Evolutionary conservation across 176 grass and related monocot genomes (phyloP).

Genomic region (Dendrocalamus sinicus): DNA sequence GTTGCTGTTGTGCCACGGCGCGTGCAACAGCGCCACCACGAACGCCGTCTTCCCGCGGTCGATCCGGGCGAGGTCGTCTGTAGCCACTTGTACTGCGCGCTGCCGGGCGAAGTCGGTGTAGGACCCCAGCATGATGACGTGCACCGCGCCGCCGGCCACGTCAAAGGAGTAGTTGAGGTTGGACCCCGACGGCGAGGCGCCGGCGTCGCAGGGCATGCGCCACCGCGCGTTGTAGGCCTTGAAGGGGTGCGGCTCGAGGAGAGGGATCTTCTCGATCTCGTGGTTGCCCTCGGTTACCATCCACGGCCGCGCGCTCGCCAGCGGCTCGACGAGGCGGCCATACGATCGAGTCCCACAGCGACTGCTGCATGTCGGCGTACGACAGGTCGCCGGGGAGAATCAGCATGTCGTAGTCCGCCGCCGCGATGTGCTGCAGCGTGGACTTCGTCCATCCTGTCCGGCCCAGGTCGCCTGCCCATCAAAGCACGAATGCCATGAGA

Average conservation of each 20-base stretch:
- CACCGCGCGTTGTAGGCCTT: conserved; percentile 77
- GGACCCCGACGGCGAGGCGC: conserved; percentile 19
- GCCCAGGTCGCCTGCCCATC: conserved; percentile 61
- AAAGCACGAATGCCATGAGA: neutral
- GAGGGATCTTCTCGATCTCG: conserved; percentile 57
- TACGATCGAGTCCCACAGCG: conserved; percentile 60
- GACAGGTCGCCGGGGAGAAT: conserved; percentile 81
- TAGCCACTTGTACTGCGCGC: conserved; percentile 51
- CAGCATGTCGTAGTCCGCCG: conserved; percentile 54
- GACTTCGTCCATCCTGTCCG: conserved; percentile 67
- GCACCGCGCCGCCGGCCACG: conserved; percentile 53
- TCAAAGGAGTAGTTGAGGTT: conserved; percentile 92
- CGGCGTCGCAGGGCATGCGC: conserved; percentile 61
- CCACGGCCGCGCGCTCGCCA: conserved; percentile 76
- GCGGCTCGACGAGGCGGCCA: conserved; percentile 66
- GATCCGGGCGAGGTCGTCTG: conserved; percentile 51
- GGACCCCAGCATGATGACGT: conserved; percentile 78
- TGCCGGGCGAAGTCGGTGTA: conserved; percentile 55
- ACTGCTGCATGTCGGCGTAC: conserved; percentile 58
- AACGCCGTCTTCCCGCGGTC: conserved; percentile 41
- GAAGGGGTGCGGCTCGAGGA: conserved; percentile 41
- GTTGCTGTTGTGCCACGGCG: conserved; percentile 88
- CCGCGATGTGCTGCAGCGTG: conserved; percentile 69
- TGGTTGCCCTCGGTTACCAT: conserved; percentile 93
- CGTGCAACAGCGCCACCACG: conserved; percentile 72